phyloP scores from a whole-genome alignment of 441 rosid species.

The Erysimum cheiri region DNA sequence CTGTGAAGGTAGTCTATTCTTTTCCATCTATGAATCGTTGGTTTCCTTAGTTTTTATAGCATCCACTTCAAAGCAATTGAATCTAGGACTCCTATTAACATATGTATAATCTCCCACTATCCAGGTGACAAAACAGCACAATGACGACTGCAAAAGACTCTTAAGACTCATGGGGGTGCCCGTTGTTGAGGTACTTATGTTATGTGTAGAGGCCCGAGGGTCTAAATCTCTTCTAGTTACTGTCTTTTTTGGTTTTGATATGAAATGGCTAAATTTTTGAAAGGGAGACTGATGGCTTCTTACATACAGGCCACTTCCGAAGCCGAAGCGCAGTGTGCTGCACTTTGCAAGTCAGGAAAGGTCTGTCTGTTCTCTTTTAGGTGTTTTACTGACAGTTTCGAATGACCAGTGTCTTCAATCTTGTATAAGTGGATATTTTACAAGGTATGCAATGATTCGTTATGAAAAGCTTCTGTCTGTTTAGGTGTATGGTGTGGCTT shows the following conservation, averaged over 20 bases:
- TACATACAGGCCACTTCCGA: constrained; percentile 83
- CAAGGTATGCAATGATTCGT: constrained; percentile 5
- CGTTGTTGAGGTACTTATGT: constrained; percentile 71
- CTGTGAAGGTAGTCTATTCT: constrained; percentile 71
- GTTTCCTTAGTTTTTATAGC: background rate
- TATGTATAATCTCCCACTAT: constrained; percentile 30
- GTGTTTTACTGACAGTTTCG: background rate
- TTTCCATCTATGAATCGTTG: background rate
- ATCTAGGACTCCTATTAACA: constrained; percentile 4
- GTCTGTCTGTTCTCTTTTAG: constrained; percentile 37
- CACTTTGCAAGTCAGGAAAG: constrained; percentile 89
- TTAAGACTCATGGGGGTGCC: constrained; percentile 96
- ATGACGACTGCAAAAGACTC: constrained; percentile 92
- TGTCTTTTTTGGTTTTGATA: constrained; percentile 1
- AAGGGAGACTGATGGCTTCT: constrained; percentile 31
- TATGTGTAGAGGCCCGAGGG: background rate
- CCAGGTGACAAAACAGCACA: constrained; percentile 93
- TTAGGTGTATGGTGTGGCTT: constrained; percentile 98
- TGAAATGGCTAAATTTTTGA: background rate
- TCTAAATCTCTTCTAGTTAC: background rate
- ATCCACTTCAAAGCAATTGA: constrained; percentile 10
- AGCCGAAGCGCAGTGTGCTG: constrained; percentile 98
- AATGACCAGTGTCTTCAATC: background rate
- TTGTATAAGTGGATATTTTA: constrained; percentile 11
- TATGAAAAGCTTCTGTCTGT: constrained; percentile 22